Conservation (phyloP, 2,329 filamentous ascomycete genomes). For the Stemphylium vesicarium region DNA sequence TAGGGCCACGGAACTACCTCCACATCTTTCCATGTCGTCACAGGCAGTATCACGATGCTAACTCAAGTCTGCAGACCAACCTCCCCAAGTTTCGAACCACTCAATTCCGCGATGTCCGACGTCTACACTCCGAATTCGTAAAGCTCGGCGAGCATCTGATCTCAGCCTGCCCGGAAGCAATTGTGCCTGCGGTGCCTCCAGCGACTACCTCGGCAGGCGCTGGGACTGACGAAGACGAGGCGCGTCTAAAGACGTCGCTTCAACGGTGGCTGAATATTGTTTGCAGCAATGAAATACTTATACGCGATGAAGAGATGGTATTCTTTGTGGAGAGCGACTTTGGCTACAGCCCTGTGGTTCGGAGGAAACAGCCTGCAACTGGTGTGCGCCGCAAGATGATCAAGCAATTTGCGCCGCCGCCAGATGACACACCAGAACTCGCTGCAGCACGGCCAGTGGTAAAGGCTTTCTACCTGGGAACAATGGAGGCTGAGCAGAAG, state of each 20-base stretch:
- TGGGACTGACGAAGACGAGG: constrained; percentile 94
- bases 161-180: constrained; percentile 93
- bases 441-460: constrained; percentile 88
- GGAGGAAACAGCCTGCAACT: constrained; percentile 95
- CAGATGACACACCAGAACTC: constrained; percentile 95
- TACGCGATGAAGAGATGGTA: constrained; percentile 95
- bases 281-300: constrained; percentile 88
- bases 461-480: constrained; percentile 92
- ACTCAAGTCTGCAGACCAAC: constrained; percentile 74
- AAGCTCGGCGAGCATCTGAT: constrained; percentile 97
- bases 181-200: constrained; percentile 94
- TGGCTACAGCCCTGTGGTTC: constrained; percentile 93
- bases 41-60: constrained; percentile 6
- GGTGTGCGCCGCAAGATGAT: constrained; percentile 93
- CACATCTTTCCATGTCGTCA: neutral
- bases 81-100: constrained; percentile 98
- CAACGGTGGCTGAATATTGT: constrained; percentile 96
- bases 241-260: constrained; percentile 83
- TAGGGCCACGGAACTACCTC: neutral
- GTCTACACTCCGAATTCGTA: constrained; percentile 92
- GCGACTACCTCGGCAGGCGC: constrained; percentile 92
- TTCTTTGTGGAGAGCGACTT: constrained; percentile 99
- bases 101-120: constrained; percentile 95
- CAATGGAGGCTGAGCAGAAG: constrained; percentile 97
- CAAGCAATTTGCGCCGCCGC: constrained; percentile 97